Evolutionary conservation across 805 yeast species (phyloP).

Genomic region (Teunomyces funiuensis): DNA sequence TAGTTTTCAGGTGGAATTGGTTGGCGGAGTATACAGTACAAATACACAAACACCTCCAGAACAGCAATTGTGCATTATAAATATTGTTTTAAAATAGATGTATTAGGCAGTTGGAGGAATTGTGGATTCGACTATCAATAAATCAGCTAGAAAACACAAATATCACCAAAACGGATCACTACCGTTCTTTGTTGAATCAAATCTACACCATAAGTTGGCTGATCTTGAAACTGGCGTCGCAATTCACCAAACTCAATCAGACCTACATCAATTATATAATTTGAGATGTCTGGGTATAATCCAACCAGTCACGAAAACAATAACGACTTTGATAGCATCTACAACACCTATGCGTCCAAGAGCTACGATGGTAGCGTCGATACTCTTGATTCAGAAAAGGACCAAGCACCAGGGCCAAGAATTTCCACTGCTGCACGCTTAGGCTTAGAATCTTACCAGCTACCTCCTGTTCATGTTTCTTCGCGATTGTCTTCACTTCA

Average conservation of each 20-base stretch:
- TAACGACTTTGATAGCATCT: conserved; percentile 28
- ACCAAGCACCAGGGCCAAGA: conserved; percentile 15
- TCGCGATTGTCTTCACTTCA: conserved; percentile 24
- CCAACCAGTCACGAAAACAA: background rate
- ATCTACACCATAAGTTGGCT: background rate
- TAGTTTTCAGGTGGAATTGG: conserved; percentile 1
- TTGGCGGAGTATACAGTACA: conserved; percentile 6
- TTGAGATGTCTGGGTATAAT: conserved; percentile 1
- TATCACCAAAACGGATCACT: background rate
- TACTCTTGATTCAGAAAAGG: conserved; percentile 26
- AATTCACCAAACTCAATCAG: background rate
- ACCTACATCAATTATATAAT: background rate
- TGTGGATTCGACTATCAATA: background rate
- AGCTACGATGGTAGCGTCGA: conserved; percentile 20
- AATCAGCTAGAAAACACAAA: background rate
- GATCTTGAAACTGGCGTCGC: background rate
- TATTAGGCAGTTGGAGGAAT: background rate
- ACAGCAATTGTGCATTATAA: background rate
- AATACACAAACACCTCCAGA: background rate
- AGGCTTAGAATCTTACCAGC: conserved; percentile 5
- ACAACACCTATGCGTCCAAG: conserved; percentile 13
- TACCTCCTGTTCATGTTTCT: conserved; percentile 20
- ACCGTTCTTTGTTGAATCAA: background rate
- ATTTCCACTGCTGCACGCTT: conserved; percentile 2
- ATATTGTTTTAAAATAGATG: background rate